Conservation (phyloP, 2,329 filamentous ascomycete genomes). For the Penicillium nordicum region DNA sequence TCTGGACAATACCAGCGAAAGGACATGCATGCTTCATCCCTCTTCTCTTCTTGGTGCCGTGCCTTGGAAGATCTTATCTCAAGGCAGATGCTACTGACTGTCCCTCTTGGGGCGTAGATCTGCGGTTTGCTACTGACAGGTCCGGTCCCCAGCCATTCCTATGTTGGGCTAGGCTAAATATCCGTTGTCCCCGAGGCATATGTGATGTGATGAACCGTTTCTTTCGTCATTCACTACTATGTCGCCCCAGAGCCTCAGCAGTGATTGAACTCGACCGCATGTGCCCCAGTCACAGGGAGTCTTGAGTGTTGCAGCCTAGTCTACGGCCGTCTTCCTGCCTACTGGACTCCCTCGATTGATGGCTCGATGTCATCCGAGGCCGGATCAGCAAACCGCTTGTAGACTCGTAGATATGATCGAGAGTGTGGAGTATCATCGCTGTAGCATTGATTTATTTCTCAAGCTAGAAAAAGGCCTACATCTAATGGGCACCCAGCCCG, state of each 20-base stretch:
- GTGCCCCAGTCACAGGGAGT: not conserved
- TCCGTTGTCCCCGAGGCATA: too few species aligned
- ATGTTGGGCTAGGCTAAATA: not conserved
- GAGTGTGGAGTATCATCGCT: not conserved
- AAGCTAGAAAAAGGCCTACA: not conserved
- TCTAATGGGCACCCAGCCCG: not conserved
- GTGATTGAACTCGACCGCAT: not conserved
- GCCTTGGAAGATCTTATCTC: not conserved
- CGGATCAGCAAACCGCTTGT: not conserved
- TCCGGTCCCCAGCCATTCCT: not conserved
- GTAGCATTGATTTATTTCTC: not conserved
- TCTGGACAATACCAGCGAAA: conserved; percentile 99
- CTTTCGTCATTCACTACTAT: not conserved
- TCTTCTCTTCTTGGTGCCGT: conserved; percentile 9
- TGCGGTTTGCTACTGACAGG: conserved; percentile 13
- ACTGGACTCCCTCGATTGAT: not conserved
- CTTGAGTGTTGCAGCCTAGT: not conserved
- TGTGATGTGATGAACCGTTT: not conserved
- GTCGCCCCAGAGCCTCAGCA: not conserved
- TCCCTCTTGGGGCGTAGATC: conserved; percentile 12
- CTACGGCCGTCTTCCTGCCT: not conserved
- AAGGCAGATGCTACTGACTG: conserved; percentile 15
- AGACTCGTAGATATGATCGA: not conserved
- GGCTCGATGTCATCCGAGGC: too few species aligned
- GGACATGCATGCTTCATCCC: conserved; percentile 50